Evolutionary conservation across 108 stramenopile genomes (phyloP).

Genomic region (Pseudonitzschia multistriata): DNA sequence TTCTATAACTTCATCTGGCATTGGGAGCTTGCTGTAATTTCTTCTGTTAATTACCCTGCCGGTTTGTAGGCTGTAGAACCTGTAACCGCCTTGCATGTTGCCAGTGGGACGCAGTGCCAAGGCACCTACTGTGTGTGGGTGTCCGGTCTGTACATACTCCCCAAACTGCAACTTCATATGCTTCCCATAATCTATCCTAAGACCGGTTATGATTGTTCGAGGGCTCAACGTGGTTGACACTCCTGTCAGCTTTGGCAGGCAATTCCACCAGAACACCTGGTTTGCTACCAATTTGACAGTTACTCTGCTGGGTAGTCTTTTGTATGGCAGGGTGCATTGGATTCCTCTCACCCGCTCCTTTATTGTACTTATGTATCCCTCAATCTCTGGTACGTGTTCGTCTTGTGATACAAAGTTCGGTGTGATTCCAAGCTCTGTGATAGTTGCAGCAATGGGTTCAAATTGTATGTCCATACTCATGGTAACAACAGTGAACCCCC

Average conservation of each 20-base stretch:
- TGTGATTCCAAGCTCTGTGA: background rate
- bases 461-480: background rate
- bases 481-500: slow-evolving; percentile 1
- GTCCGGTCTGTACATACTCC: slow-evolving; percentile 31
- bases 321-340: slow-evolving; percentile 33
- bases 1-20: too few relatives aligned
- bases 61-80: slow-evolving; percentile 32
- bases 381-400: slow-evolving; percentile 38
- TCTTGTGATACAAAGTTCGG: slow-evolving; percentile 14
- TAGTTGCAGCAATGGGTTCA: background rate
- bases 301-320: slow-evolving; percentile 18
- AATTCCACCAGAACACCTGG: slow-evolving; percentile 30
- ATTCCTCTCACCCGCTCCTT: slow-evolving; percentile 39
- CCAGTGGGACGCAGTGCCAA: slow-evolving; percentile 27
- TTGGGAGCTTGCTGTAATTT: too few relatives aligned
- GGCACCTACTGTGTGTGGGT: slow-evolving; percentile 27
- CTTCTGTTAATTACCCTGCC: too few relatives aligned
- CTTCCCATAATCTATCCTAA: slow-evolving; percentile 16
- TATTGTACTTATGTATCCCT: slow-evolving; percentile 29
- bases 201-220: slow-evolving; percentile 22
- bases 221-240: slow-evolving; percentile 38
- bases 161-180: slow-evolving; percentile 37
- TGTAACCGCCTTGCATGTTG: slow-evolving; percentile 35
- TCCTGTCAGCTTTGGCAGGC: slow-evolving; percentile 33
- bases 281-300: slow-evolving; percentile 18